A percentile compares a stretch with the other conserved stretches of the same genome.
Conservation (phyloP, 2,329 filamentous ascomycete species). For the Colletotrichum ledebouriae region DNA sequence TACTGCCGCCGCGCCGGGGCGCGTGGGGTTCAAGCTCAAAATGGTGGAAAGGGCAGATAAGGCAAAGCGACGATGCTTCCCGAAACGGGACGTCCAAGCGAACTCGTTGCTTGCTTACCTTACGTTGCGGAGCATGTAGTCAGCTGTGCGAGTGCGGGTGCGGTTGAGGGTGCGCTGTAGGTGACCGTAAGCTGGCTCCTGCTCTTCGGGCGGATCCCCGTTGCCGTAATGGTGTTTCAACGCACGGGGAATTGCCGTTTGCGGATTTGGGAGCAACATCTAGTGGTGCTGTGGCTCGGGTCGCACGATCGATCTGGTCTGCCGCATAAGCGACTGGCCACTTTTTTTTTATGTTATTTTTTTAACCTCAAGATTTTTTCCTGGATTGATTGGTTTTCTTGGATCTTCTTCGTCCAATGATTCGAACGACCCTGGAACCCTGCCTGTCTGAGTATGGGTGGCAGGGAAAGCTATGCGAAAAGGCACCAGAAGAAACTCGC, state of each 20-base stretch:
- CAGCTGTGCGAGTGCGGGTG: constrained; percentile 20
- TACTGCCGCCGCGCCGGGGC: constrained; percentile 15
- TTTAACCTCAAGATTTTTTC: neutral
- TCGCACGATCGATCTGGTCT: constrained; percentile 24
- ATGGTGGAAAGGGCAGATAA: neutral
- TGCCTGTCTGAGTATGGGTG: constrained; percentile 17
- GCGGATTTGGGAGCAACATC: constrained; percentile 5
- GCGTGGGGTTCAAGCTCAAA: constrained; percentile 1
- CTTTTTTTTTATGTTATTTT: constrained; percentile 5
- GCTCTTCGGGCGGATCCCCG: constrained; percentile 16
- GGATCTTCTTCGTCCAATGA: constrained; percentile 30
- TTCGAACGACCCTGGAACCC: constrained; percentile 16
- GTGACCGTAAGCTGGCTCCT: constrained; percentile 29
- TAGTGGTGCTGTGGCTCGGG: constrained; percentile 2
- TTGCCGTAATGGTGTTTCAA: constrained; percentile 37
- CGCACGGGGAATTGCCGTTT: constrained; percentile 35
- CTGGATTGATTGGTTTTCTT: neutral
- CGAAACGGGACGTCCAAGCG: constrained; percentile 40
- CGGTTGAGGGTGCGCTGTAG: neutral
- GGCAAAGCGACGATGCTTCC: constrained; percentile 24
- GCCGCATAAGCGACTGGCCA: constrained; percentile 16
- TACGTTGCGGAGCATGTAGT: neutral
- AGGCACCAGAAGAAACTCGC: constrained; percentile 8
- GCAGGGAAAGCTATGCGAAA: constrained; percentile 38
- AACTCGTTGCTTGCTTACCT: constrained; percentile 3